Percentiles rank a stretch among this genome's conserved stretches.
Evolutionary conservation across 805 yeast genomes (phyloP).

Genomic region (Candida insectorum): DNA sequence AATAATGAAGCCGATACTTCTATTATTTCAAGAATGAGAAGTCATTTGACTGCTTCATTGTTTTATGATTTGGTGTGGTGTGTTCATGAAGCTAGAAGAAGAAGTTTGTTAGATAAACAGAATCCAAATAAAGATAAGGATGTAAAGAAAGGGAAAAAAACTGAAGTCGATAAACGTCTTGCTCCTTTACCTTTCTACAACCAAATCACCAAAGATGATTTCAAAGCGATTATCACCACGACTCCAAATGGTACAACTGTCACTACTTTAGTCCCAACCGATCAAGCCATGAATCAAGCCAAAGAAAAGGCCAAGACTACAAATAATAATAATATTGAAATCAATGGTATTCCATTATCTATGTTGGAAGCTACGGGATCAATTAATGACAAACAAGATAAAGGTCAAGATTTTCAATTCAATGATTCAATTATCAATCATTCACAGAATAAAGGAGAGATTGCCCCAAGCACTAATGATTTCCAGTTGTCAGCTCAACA

Average conservation of each 20-base stretch:
- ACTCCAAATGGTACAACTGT: conserved; percentile 92
- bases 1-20: conserved; percentile 49
- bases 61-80: conserved; percentile 93
- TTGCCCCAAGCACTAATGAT: neutral
- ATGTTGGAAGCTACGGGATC: conserved; percentile 80
- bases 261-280: conserved; percentile 85
- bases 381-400: conserved; percentile 9
- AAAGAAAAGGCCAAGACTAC: conserved; percentile 48
- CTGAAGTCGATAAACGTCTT: conserved; percentile 31
- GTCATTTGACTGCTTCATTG: conserved; percentile 85
- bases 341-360: conserved; percentile 65
- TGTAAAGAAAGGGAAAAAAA: conserved; percentile 3
- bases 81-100: conserved; percentile 87
- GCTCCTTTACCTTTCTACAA: conserved; percentile 86
- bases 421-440: neutral
- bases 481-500: neutral
- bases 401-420: neutral
- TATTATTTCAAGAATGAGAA: conserved; percentile 82
- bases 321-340: conserved; percentile 51
- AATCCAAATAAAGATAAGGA: conserved; percentile 10
- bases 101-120: conserved; percentile 40
- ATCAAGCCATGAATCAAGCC: conserved; percentile 65
- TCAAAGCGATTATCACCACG: conserved; percentile 77
- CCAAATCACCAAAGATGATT: conserved; percentile 86
- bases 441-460: no score